Evolutionary conservation across 139 green algal species (phyloP).

Genomic region (Tetraselmis striata): DNA sequence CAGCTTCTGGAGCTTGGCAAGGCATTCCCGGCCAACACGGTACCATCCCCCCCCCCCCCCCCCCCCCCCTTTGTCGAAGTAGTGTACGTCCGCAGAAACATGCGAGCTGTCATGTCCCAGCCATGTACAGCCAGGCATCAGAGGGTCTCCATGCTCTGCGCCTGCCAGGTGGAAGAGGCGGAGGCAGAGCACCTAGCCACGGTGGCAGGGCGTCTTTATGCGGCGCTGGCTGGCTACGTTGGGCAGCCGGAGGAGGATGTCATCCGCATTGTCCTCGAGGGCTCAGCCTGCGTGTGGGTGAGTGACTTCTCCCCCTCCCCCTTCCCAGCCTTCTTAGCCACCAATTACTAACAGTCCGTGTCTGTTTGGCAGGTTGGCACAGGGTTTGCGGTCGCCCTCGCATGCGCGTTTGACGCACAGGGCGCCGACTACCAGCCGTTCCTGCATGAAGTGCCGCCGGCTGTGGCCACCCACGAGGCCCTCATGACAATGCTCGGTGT

Average conservation of each 20-base stretch:
- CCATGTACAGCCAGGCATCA: too few species aligned
- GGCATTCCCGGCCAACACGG: background rate
- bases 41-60: background rate
- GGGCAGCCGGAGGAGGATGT: background rate
- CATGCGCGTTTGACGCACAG: conserved; percentile 15
- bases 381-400: conserved; percentile 29
- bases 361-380: conserved; percentile 24
- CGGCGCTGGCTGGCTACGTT: background rate
- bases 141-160: too few species aligned
- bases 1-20: conserved; percentile 57
- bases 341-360: too few species aligned
- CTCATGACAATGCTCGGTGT: conserved; percentile 25
- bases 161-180: background rate
- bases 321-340: background rate
- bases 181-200: background rate
- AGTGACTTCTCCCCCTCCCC: background rate
- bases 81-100: too few species aligned
- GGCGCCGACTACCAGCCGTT: conserved; percentile 34
- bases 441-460: conserved; percentile 33
- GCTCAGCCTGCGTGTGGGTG: conserved; percentile 19
- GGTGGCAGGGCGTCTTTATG: background rate
- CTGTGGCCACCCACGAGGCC: conserved; percentile 8
- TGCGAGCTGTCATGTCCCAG: too few species aligned
- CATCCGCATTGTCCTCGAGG: conserved; percentile 13
- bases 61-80: too few species aligned